Evolutionary conservation across 1,284 basidiomycete genomes (phyloP).

Genomic region (Marasmius fiardii): DNA sequence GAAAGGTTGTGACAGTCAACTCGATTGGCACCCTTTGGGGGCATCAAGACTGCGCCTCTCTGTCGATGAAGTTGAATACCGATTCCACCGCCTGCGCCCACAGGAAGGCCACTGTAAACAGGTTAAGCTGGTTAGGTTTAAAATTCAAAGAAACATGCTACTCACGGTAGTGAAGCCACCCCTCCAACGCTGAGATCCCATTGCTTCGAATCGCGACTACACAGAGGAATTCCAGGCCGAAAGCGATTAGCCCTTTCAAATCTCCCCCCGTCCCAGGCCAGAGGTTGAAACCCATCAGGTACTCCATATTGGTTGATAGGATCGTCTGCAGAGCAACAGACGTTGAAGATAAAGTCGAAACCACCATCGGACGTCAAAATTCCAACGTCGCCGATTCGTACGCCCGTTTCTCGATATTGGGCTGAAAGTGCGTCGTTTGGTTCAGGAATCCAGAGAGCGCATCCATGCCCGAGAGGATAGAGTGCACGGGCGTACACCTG

Average conservation of each 20-base stretch:
- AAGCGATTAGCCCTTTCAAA: background rate
- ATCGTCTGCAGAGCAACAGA: slow-evolving; percentile 11
- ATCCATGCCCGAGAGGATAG: slow-evolving; percentile 17
- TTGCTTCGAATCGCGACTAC: background rate
- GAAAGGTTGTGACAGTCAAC: background rate
- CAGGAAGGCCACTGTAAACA: background rate
- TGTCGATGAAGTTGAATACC: background rate
- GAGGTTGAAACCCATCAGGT: slow-evolving; percentile 8
- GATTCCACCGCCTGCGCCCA: background rate
- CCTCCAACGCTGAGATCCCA: background rate
- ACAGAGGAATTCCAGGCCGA: background rate
- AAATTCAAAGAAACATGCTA: background rate
- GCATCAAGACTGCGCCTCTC: slow-evolving; percentile 7
- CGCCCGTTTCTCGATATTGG: slow-evolving; percentile 18
- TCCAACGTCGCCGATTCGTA: slow-evolving; percentile 25
- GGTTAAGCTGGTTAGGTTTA: background rate
- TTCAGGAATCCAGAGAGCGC: slow-evolving; percentile 27
- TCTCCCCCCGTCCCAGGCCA: background rate
- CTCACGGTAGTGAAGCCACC: background rate
- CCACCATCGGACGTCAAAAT: slow-evolving; percentile 13
- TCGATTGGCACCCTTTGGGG: slow-evolving; percentile 9
- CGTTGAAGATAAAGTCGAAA: slow-evolving; percentile 19
- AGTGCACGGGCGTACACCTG: slow-evolving; percentile 6
- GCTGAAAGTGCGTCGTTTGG: slow-evolving; percentile 16
- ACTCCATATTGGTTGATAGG: slow-evolving; percentile 11